These are phyloP conservation scores for Oryza longistaminata DNA, from an alignment of 176 grass and related monocot genomes.

Conservation along the genomic window DNA sequence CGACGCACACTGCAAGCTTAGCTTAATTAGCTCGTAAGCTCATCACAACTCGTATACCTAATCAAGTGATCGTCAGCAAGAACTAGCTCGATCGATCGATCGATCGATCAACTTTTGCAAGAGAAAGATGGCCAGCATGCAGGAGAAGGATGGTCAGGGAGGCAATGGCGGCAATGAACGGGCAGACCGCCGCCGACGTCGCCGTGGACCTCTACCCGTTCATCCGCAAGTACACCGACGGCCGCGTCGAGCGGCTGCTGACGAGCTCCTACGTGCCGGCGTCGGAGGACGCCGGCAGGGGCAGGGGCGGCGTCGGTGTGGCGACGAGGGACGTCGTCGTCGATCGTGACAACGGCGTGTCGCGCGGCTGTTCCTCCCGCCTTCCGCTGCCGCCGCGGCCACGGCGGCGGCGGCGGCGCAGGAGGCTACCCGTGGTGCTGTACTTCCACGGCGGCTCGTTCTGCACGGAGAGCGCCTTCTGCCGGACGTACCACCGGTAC, in stretches of 20 bases:
- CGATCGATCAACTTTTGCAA: no score
- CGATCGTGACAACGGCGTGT: not conserved
- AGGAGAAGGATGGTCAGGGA: not conserved
- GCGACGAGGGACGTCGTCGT: not conserved
- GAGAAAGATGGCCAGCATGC: not conserved
- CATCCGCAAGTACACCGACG: not conserved
- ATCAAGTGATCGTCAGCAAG: no score
- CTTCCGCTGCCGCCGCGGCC: not conserved
- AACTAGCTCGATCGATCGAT: no score
- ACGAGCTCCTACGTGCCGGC: not conserved
- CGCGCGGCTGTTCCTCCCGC: constrained; percentile 12
- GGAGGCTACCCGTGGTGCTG: constrained; percentile 39
- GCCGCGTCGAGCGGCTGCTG: not conserved
- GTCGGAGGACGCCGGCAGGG: not conserved
- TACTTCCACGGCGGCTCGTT: constrained; percentile 56
- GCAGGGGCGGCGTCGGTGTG: not conserved
- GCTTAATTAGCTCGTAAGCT: no score
- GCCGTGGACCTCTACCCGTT: not conserved
- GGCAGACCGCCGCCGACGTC: not conserved
- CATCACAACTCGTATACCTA: no score
- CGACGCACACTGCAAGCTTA: no score
- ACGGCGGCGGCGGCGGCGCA: no score
- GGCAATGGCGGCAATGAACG: not conserved
- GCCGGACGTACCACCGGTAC: constrained; percentile 35
- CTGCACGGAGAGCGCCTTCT: constrained; percentile 35